A percentile compares a stretch with the other conserved stretches of the same genome.
phyloP scores from a whole-genome alignment of 371 early-diverging fungal species.

The Actinomucor elegans region DNA sequence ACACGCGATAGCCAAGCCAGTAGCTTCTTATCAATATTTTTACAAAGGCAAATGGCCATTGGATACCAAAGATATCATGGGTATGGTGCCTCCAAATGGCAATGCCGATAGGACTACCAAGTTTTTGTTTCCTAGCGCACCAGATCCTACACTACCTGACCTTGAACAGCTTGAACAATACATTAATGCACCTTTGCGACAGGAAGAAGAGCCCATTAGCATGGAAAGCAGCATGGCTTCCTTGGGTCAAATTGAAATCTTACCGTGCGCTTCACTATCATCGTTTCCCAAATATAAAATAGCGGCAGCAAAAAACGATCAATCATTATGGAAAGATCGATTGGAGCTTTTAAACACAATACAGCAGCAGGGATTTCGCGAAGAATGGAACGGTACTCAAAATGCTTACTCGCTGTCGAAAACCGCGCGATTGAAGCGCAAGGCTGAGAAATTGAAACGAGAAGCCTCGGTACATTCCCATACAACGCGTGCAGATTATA shows the following conservation, averaged over 20 bases:
- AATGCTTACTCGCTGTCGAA: neutral
- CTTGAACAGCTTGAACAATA: conserved; percentile 2
- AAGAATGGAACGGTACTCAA: conserved; percentile 3
- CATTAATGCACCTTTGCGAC: neutral
- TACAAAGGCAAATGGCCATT: conserved; percentile 15
- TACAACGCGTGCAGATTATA: neutral
- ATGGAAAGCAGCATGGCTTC: neutral
- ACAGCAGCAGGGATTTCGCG: conserved; percentile 4
- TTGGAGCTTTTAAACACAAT: conserved; percentile 8
- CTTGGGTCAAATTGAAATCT: conserved; percentile 6
- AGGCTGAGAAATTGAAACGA: conserved; percentile 9
- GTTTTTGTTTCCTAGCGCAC: conserved; percentile 1
- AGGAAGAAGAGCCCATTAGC: neutral
- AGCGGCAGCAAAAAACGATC: neutral
- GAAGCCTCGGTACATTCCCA: conserved; percentile 1
- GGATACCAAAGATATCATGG: conserved; percentile 8
- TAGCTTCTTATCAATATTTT: neutral
- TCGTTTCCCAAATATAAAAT: conserved; percentile 4
- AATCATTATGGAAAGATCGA: conserved; percentile 12
- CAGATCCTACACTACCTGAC: conserved; percentile 12
- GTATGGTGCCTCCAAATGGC: neutral
- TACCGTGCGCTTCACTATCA: conserved; percentile 12
- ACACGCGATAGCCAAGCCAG: neutral
- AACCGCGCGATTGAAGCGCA: neutral
- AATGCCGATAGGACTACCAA: no score